Evolutionary conservation across 2,329 filamentous ascomycete species (phyloP).

Genomic region (Botrytis deweyae): DNA sequence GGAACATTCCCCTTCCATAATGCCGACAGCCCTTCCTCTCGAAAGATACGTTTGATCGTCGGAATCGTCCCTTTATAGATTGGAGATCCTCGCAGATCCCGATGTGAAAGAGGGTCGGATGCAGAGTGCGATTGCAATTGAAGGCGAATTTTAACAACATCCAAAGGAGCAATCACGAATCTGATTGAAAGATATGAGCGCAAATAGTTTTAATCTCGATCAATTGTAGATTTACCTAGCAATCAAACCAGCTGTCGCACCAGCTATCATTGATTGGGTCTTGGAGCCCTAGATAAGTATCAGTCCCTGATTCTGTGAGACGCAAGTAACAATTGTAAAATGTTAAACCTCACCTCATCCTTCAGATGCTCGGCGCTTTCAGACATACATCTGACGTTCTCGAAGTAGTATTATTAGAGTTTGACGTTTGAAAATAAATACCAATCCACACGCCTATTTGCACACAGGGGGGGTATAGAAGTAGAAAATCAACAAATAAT

Average conservation of each 20-base stretch:
- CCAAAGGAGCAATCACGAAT: constrained; percentile 91
- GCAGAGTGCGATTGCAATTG: constrained; percentile 84
- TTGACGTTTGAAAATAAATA: constrained; percentile 8
- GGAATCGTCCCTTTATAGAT: constrained; percentile 73
- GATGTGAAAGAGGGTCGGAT: constrained; percentile 66
- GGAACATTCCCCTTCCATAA: constrained; percentile 99
- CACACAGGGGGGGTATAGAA: background rate
- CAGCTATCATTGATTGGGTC: constrained; percentile 63
- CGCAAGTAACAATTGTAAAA: background rate
- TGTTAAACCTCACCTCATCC: constrained; percentile 26
- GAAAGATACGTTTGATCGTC: constrained; percentile 74
- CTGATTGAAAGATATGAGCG: constrained; percentile 45
- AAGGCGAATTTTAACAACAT: constrained; percentile 96
- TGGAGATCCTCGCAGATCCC: constrained; percentile 46
- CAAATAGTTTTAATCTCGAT: background rate
- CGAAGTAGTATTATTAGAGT: background rate
- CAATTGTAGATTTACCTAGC: constrained; percentile 60
- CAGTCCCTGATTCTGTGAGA: constrained; percentile 6
- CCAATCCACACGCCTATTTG: background rate
- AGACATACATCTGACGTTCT: constrained; percentile 29
- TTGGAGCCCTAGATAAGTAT: constrained; percentile 55
- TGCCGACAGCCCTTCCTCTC: constrained; percentile 77
- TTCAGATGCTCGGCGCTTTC: constrained; percentile 41
- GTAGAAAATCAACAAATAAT: background rate
- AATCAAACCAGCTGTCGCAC: constrained; percentile 76